These are phyloP conservation scores for Chaetoscypha palmicola DNA, from an alignment of 2,329 filamentous ascomycete genomes.

Conservation along the genomic window DNA sequence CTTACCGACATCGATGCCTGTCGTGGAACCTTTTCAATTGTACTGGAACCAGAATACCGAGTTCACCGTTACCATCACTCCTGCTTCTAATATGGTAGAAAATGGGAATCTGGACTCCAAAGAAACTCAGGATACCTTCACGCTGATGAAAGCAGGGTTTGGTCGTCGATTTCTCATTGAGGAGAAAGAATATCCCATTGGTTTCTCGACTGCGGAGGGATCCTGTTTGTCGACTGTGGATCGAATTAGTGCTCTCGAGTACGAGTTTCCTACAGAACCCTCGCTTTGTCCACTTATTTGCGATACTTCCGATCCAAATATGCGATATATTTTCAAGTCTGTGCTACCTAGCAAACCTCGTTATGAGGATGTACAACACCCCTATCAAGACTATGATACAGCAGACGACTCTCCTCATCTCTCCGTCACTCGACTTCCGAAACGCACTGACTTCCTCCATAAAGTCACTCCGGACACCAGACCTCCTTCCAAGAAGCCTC, in stretches of 20 bases:
- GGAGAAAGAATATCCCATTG: conserved; percentile 12
- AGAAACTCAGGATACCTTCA: conserved; percentile 16
- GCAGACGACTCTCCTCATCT: conserved; percentile 45
- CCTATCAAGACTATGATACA: conserved; percentile 33
- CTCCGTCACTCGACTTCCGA: conserved; percentile 43
- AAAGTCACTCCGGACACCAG: conserved; percentile 4
- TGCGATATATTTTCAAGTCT: conserved; percentile 33
- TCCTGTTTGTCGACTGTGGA: conserved; percentile 2
- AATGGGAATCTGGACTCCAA: conserved; percentile 31
- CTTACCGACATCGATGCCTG: conserved; percentile 19
- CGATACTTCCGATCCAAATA: conserved; percentile 16
- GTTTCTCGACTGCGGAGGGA: conserved; percentile 13
- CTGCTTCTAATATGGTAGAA: conserved; percentile 40
- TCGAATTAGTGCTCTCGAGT: not conserved
- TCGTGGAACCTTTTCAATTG: conserved; percentile 18
- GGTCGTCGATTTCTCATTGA: conserved; percentile 19
- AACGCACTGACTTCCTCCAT: conserved; percentile 54
- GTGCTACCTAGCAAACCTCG: conserved; percentile 40
- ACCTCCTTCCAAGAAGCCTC: conserved; percentile 33
- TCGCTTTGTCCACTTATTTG: conserved; percentile 14
- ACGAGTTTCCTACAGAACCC: not conserved
- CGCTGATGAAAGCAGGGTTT: conserved; percentile 21
- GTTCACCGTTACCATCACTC: conserved; percentile 34
- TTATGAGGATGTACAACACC: conserved; percentile 33
- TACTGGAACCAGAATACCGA: conserved; percentile 27